These are phyloP conservation scores for Aurantiochytrium sp. DNA, from an alignment of 108 stramenopile species.

Conservation along the genomic window DNA sequence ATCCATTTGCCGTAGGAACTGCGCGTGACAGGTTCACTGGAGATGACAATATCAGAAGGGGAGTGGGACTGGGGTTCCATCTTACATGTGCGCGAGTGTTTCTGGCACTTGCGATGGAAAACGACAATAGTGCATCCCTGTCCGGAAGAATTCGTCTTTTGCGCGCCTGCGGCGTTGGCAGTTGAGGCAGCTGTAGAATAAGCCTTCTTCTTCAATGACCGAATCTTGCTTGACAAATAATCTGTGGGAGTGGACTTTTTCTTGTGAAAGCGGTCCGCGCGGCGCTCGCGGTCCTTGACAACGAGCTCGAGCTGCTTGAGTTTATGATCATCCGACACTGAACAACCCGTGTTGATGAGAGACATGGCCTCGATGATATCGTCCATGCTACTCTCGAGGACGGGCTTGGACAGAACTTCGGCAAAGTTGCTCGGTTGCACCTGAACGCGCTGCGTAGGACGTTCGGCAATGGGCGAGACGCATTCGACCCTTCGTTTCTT, in stretches of 20 bases:
- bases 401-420: neutral
- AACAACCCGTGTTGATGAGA: neutral
- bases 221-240: neutral
- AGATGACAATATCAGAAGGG: neutral
- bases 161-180: neutral
- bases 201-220: neutral
- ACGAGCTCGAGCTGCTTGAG: neutral
- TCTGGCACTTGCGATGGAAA: neutral
- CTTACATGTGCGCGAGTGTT: neutral
- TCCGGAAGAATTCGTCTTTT: neutral
- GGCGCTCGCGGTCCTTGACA: neutral
- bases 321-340: neutral
- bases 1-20: neutral
- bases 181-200: neutral
- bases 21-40: slow-evolving; percentile 1
- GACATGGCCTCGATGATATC: neutral
- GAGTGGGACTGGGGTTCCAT: neutral
- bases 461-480: neutral
- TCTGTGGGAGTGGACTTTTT: neutral
- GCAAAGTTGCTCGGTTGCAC: slow-evolving; percentile 1
- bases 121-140: slow-evolving; percentile 14
- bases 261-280: slow-evolving; percentile 14
- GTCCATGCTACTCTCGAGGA: neutral
- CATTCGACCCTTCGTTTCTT: neutral
- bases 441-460: neutral